Percentiles rank a stretch among this genome's conserved stretches.
Conservation (phyloP, 208 protist genomes). For the Trypanosoma cruzi region DNA sequence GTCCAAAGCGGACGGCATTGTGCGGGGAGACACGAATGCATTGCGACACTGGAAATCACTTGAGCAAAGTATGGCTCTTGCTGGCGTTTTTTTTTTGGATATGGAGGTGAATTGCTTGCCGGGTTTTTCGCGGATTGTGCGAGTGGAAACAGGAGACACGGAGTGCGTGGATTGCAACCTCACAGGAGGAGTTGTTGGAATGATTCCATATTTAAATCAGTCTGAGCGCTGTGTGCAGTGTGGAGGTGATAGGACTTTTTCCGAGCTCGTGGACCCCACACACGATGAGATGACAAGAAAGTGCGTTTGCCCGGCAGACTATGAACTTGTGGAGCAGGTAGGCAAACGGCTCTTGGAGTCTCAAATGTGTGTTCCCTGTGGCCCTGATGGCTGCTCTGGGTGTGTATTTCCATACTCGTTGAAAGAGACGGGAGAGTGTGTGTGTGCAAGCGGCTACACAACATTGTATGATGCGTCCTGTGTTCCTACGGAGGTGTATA, state of each 20-base stretch:
- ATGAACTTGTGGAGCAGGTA: slow-evolving; percentile 15
- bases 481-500: slow-evolving; percentile 35
- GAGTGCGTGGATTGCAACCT: slow-evolving; percentile 20
- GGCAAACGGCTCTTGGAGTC: neutral
- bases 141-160: neutral
- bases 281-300: slow-evolving; percentile 3
- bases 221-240: slow-evolving; percentile 29
- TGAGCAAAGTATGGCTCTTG: no score
- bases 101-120: neutral
- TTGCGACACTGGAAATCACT: no score
- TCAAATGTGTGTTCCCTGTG: slow-evolving; percentile 17
- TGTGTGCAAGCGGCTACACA: slow-evolving; percentile 44
- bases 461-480: slow-evolving; percentile 66
- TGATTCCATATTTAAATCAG: slow-evolving; percentile 16
- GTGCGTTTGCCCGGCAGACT: slow-evolving; percentile 12
- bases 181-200: slow-evolving; percentile 10
- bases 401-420: slow-evolving; percentile 46
- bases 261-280: slow-evolving; percentile 8
- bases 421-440: slow-evolving; percentile 16
- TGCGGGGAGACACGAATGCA: no score
- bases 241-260: slow-evolving; percentile 5
- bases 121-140: slow-evolving; percentile 6
- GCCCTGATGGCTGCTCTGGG: slow-evolving; percentile 1
- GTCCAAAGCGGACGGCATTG: no score
- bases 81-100: neutral